Base-by-base conservation (phyloP, 2,329 filamentous ascomycete species). In the Setomelanomma holmii region DNA sequence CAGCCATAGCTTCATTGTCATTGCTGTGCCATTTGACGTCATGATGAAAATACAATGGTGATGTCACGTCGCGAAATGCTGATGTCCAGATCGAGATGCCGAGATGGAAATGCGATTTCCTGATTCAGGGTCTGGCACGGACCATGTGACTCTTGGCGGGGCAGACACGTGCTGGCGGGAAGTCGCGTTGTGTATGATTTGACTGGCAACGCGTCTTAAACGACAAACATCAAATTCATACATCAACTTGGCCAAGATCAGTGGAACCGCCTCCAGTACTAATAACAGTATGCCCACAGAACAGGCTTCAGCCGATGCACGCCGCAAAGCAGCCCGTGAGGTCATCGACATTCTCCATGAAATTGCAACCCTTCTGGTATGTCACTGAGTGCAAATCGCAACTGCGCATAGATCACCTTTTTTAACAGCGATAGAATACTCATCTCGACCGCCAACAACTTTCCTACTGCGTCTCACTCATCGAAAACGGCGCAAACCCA, bases 401-500 rank as follows among this genome's bases (percentile, higher is more conserved):
- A n/a, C n/a, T n/a, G n/a, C n/a, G n/a, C n/a, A n/a, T n/a, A n/a
- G n/a, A n/a, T n/a, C n/a, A n/a, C n/a, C n/a, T n/a, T n/a, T n/a
- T n/a, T n/a, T n/a, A n/a, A n/a, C n/a, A n/a, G n/a, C n/a, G n/a
- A n/a, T 54, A 98, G 93, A 97, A 98, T 78, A 96, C 93, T 56
- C 86, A 96, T 60, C 86, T 99, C 40, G 93, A 97, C 75, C 87
- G 93, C 24, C 89, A 92, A 47, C 92, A 93, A 17, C 82, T 99
- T 16, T 96, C 93, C 3, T 90, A 97, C 58, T 99, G 95, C 76
- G 93, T 98, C 54, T 96, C 92, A 47, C 84, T 99, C 75, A 96
- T 99, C 64, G 95, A 99, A 77, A 96, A 96, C 70, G 95, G 95
- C 12, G 91, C 98, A 23, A 96, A 96, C 71, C 95, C 95, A 0